Evolutionary conservation across 352 stramenopile genomes (phyloP), one percentile per base, ranked within the genome.

Genomic region (Phytophthora kernoviae): DNA sequence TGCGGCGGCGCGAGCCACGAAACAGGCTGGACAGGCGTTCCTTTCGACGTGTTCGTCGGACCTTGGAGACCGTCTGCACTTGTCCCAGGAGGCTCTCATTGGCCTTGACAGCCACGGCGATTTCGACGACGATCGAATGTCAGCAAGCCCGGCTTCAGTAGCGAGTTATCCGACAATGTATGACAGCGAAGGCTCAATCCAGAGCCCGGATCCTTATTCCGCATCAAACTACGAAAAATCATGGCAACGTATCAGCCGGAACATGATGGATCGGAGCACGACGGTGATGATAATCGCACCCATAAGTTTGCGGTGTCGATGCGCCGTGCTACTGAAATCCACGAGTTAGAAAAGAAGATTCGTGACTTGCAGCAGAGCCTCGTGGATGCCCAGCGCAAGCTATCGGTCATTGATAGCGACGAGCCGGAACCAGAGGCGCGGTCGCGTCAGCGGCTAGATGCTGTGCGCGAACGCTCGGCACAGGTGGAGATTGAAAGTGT

Each of bases 301-400:
- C 50, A 67, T 27, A 68, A 65, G 0, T 70, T 76, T 54, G 37
- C 57, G 2, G 44, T 51, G 24, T 70, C 68, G 9, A 59, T 72
- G 11, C 63, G 68, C 4, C 60, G 66, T 11, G 53, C 58, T 1
- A 63, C 68, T 6, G 65, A 84, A 47, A 84, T 87, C 44, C 55
- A 70, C 39, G 62, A 74, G 32, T 60, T 92, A 26, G 78, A 90
- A 37, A 76, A 83, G 48, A 87, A 92, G 37, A 87, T 92, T 20
- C 58, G 69, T 7, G 80, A 84, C 30, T 34, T 92, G 18, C 73
- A 88, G 58, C 78, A 68, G 11, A 81, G 80, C 32, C 56, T 92
- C 0, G 58, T 80, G 27, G 48, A 79, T n/a, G 82, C 82, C 0
- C 82, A 92, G 47, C 77, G 68, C 12, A 90, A 90, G 32, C 41